phyloP scores from a whole-genome alignment of 106 monocot species.

The Allium fistulosum region DNA sequence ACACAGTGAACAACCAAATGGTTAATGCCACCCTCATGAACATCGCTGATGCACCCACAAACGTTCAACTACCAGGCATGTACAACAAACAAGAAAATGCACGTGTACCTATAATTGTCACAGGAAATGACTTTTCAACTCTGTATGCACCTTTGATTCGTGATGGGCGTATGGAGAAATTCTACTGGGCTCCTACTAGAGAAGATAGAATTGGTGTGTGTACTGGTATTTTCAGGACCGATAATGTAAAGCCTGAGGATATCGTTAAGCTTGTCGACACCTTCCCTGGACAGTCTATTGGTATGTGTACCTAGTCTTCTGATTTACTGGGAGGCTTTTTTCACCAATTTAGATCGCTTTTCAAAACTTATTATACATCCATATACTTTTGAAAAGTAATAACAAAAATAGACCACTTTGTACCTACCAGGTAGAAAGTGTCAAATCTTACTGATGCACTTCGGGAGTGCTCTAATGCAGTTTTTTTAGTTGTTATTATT shows the following conservation, averaged over 20 bases:
- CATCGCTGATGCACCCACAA: constrained; percentile 93
- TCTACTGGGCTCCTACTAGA: constrained; percentile 98
- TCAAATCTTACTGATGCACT: too few species aligned
- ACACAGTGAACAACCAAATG: constrained; percentile 99
- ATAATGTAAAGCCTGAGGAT: constrained; percentile 50
- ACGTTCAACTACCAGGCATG: constrained; percentile 97
- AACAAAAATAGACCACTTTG: too few species aligned
- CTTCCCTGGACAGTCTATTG: constrained; percentile 97
- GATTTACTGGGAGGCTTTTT: too few species aligned
- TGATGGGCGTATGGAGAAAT: constrained; percentile 99
- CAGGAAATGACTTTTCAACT: constrained; percentile 98
- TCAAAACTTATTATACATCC: too few species aligned
- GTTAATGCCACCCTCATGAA: constrained; percentile 99
- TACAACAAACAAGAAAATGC: constrained; percentile 99
- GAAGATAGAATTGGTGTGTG: constrained; percentile 91
- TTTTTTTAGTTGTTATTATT: too few species aligned
- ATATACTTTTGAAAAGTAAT: too few species aligned
- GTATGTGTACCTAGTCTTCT: constrained; percentile 21
- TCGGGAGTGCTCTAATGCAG: too few species aligned
- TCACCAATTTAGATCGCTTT: too few species aligned
- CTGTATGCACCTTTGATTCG: constrained; percentile 95
- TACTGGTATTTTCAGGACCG: constrained; percentile 80
- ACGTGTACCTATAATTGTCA: constrained; percentile 92
- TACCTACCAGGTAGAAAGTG: too few species aligned
- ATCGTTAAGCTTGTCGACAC: constrained; percentile 76